Evolutionary conservation across 1,139 yeast species (phyloP).

Genomic region (Hemisphaericaspora xylanilytica): DNA sequence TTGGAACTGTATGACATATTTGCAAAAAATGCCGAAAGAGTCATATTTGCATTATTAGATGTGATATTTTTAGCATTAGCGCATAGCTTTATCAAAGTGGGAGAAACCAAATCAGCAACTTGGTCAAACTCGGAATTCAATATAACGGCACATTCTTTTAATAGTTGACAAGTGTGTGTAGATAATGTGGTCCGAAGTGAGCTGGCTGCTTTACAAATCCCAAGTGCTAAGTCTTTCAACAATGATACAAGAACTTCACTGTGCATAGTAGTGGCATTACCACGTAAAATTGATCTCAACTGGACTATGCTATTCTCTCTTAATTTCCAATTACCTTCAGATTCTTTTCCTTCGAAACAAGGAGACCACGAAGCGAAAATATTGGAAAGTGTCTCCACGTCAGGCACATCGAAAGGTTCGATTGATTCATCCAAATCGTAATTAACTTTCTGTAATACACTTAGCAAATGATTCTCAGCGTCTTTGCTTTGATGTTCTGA

Average conservation of each 20-base stretch:
- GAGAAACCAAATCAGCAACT: conserved; percentile 60
- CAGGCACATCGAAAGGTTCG: conserved; percentile 17
- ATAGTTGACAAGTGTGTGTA: conserved; percentile 68
- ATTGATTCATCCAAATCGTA: conserved; percentile 28
- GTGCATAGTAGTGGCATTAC: conserved; percentile 42
- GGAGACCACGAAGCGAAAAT: conserved; percentile 21
- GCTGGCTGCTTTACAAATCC: conserved; percentile 62
- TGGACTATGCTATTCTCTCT: conserved; percentile 64
- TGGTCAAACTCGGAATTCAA: conserved; percentile 53
- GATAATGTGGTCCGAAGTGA: conserved; percentile 86
- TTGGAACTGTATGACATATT: conserved; percentile 55
- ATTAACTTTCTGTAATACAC: conserved; percentile 20
- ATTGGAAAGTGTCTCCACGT: conserved; percentile 18
- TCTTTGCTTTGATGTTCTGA: not conserved
- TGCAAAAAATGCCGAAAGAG: conserved; percentile 59
- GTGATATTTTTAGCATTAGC: conserved; percentile 79
- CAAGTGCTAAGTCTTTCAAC: conserved; percentile 51
- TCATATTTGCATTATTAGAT: conserved; percentile 69
- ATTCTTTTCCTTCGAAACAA: conserved; percentile 73
- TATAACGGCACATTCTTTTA: conserved; percentile 67
- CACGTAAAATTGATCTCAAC: conserved; percentile 60
- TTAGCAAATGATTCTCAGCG: conserved; percentile 13
- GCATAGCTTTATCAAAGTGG: conserved; percentile 59
- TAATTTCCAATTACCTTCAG: conserved; percentile 80
- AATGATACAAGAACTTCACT: conserved; percentile 43